phyloP scores from a whole-genome alignment of 192 early-diverging fungal genomes.

The Entomortierella parvispora region DNA sequence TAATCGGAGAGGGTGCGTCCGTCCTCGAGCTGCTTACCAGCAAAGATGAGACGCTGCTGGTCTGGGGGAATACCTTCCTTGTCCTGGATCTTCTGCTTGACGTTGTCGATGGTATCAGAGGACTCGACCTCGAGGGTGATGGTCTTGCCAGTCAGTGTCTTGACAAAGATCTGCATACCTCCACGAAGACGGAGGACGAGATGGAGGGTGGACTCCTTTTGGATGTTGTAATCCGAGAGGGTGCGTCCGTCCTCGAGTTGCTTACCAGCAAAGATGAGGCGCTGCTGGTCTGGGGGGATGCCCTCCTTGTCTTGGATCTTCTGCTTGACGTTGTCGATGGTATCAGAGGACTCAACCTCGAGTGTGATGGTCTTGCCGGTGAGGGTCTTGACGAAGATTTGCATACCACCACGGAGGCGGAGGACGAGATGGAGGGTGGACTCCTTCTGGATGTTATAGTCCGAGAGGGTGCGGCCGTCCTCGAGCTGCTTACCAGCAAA shows the following conservation, averaged over 20 bases:
- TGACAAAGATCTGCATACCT: conserved; percentile 82
- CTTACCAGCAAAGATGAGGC: conserved; percentile 84
- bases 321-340: conserved; percentile 84
- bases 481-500: conserved; percentile 86
- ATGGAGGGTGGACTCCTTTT: conserved; percentile 85
- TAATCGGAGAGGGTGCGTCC: conserved; percentile 74
- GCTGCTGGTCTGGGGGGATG: conserved; percentile 85
- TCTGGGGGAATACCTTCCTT: conserved; percentile 81
- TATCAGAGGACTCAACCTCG: conserved; percentile 82
- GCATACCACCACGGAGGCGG: conserved; percentile 75
- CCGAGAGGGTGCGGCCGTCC: conserved; percentile 76
- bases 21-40: conserved; percentile 81
- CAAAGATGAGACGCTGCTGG: conserved; percentile 82
- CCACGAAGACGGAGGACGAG: conserved; percentile 84
- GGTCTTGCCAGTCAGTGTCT: conserved; percentile 96
- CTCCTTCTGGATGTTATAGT: conserved; percentile 82
- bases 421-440: conserved; percentile 76
- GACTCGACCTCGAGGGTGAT: conserved; percentile 93
- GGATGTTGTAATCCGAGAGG: conserved; percentile 82
- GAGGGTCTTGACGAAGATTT: conserved; percentile 83
- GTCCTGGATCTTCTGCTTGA: conserved; percentile 87
- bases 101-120: conserved; percentile 82
- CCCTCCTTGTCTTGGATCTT: conserved; percentile 92
- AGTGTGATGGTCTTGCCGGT: conserved; percentile 98
- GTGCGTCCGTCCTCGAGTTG: conserved; percentile 82